phyloP scores from a whole-genome alignment of 768 basidiomycete genomes.

The Pleurotus platypus region DNA sequence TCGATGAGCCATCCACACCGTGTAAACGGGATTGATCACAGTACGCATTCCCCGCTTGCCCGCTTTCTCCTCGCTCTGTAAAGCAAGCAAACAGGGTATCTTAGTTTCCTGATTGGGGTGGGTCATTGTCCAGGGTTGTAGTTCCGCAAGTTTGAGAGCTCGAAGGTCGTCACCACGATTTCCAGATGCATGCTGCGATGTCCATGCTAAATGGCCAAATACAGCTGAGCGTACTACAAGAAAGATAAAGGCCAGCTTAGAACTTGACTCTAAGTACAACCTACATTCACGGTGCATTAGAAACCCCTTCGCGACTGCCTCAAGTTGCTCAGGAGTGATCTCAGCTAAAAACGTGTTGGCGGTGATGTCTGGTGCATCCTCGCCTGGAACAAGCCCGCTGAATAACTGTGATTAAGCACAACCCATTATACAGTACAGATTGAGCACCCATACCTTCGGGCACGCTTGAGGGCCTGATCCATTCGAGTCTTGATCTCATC shows the following conservation, averaged over 20 bases:
- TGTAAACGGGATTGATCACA: conserved; percentile 26
- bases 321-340: conserved; percentile 21
- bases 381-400: conserved; percentile 13
- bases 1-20: conserved; percentile 22
- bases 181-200: conserved; percentile 21
- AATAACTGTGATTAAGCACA: no score
- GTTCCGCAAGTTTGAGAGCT: conserved; percentile 19
- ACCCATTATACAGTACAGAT: neutral
- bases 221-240: conserved; percentile 16
- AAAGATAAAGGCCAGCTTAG: neutral
- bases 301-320: conserved; percentile 20
- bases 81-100: conserved; percentile 19
- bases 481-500: conserved; percentile 22
- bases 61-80: conserved; percentile 26
- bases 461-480: conserved; percentile 21
- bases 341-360: conserved; percentile 27
- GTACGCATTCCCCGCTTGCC: conserved; percentile 18
- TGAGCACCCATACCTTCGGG: conserved; percentile 11
- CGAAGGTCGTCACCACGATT: conserved; percentile 28
- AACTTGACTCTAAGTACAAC: conserved; percentile 1
- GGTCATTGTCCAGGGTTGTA: conserved; percentile 21
- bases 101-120: conserved; percentile 20
- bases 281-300: conserved; percentile 23
- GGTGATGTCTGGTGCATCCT: conserved; percentile 27
- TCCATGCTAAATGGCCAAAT: conserved; percentile 26